Conservation (phyloP, 108 stramenopile genomes). For the Skeletonema potamos region DNA sequence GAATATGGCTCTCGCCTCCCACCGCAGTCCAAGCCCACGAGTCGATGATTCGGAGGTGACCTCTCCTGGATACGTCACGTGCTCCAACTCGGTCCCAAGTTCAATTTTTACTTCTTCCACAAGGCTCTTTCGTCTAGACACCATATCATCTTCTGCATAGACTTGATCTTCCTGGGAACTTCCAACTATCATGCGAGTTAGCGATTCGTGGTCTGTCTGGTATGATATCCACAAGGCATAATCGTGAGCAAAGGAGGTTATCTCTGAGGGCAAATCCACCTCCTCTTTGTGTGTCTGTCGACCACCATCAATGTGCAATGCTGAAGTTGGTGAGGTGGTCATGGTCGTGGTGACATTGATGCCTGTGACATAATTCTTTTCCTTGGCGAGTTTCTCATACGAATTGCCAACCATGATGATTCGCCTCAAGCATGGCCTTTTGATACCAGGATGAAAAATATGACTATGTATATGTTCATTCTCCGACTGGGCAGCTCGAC, state of each 20-base stretch:
- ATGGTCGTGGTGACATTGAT: slow-evolving; percentile 41
- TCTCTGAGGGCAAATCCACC: slow-evolving; percentile 44
- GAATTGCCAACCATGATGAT: slow-evolving; percentile 46
- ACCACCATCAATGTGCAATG: slow-evolving; percentile 17
- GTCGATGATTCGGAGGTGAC: slow-evolving; percentile 1
- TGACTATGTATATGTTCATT: slow-evolving; percentile 15
- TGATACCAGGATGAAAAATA: slow-evolving; percentile 35
- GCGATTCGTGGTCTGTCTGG: slow-evolving; percentile 47
- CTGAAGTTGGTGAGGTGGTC: not conserved
- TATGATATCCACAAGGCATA: slow-evolving; percentile 49
- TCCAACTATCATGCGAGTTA: slow-evolving; percentile 46
- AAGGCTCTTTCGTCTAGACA: slow-evolving; percentile 26
- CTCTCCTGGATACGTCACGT: slow-evolving; percentile 19
- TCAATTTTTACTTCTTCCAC: slow-evolving; percentile 38
- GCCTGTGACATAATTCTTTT: slow-evolving; percentile 48
- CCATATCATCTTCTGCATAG: slow-evolving; percentile 53
- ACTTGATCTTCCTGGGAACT: slow-evolving; percentile 45
- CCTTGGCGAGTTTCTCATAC: slow-evolving; percentile 44
- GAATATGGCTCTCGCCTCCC: slow-evolving; percentile 50
- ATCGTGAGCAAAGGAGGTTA: slow-evolving; percentile 49
- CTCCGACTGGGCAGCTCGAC: slow-evolving; percentile 30
- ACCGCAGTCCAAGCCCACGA: slow-evolving; percentile 36
- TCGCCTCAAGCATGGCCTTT: slow-evolving; percentile 27
- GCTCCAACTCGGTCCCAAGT: slow-evolving; percentile 30
- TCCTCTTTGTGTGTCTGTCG: slow-evolving; percentile 17